These are phyloP conservation scores for Trichomonascus vanleenenianus DNA, from an alignment of 805 yeast species.

Conservation along the genomic window DNA sequence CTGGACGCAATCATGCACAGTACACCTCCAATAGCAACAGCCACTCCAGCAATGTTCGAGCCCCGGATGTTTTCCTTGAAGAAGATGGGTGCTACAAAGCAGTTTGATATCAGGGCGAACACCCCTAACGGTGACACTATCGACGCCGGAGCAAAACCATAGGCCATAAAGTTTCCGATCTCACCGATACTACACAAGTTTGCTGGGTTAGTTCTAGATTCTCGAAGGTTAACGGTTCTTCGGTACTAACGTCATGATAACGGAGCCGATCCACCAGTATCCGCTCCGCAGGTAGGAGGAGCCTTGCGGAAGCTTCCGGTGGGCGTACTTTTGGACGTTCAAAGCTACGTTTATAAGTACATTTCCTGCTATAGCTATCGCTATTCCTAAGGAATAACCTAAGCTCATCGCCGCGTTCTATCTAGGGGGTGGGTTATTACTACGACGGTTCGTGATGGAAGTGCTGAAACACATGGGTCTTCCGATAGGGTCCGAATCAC, in stretches of 20 bases:
- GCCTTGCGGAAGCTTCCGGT: constrained; percentile 19
- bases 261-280: constrained; percentile 38
- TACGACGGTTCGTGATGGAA: no score
- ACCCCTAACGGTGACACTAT: constrained; percentile 45
- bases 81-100: constrained; percentile 40
- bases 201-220: no score
- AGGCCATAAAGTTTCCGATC: constrained; percentile 40
- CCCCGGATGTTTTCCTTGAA: constrained; percentile 33
- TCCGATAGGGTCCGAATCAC: no score
- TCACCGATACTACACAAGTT: constrained; percentile 30
- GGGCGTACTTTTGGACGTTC: constrained; percentile 36
- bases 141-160: constrained; percentile 42
- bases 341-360: constrained; percentile 33
- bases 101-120: constrained; percentile 40
- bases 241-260: constrained; percentile 29
- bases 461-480: no score
- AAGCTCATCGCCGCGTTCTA: no score
- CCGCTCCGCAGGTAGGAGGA: constrained; percentile 13
- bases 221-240: no score
- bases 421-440: no score
- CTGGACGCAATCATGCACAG: constrained; percentile 33
- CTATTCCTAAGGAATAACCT: constrained; percentile 23
- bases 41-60: constrained; percentile 34
- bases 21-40: constrained; percentile 36
- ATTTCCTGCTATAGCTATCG: constrained; percentile 32